Evolutionary conservation across 306 rosid genomes (phyloP).

Genomic region (Sechiopsis laciniata): DNA sequence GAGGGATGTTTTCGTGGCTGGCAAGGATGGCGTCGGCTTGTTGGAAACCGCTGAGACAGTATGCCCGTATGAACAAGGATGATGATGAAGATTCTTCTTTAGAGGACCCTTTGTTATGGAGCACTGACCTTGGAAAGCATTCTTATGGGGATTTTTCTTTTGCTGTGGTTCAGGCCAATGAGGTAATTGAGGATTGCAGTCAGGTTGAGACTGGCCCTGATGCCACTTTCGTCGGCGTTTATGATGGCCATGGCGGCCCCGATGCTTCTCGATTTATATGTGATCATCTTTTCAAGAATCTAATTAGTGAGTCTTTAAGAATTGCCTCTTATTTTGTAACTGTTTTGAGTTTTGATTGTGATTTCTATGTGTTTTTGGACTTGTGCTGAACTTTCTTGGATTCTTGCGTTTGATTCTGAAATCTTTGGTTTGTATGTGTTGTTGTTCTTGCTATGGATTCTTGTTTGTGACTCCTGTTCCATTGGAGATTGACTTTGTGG

Average conservation of each 20-base stretch:
- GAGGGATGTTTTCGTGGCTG: constrained; percentile 99
- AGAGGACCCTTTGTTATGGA: constrained; percentile 63
- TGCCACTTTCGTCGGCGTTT: constrained; percentile 71
- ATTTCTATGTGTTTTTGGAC: not conserved
- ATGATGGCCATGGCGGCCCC: constrained; percentile 86
- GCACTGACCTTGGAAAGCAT: constrained; percentile 58
- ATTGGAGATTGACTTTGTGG: constrained; percentile 6
- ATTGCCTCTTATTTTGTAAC: constrained; percentile 4
- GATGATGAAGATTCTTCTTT: constrained; percentile 41
- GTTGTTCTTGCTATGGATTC: not conserved
- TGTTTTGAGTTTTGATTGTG: constrained; percentile 7
- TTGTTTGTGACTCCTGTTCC: constrained; percentile 8
- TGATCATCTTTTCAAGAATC: constrained; percentile 52
- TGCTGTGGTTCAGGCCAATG: constrained; percentile 82
- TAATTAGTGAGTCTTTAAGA: constrained; percentile 47
- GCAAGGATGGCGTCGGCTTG: constrained; percentile 75
- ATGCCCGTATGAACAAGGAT: constrained; percentile 85
- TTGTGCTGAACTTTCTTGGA: constrained; percentile 7
- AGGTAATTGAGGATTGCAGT: constrained; percentile 65
- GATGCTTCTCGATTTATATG: constrained; percentile 59
- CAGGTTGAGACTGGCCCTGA: constrained; percentile 70
- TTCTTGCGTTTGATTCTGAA: constrained; percentile 8
- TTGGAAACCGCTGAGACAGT: constrained; percentile 74
- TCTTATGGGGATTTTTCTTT: constrained; percentile 65
- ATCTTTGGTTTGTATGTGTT: not conserved